phyloP scores from a whole-genome alignment of 1,139 yeast species.

The Yamadazyma pseudoaaseri region DNA sequence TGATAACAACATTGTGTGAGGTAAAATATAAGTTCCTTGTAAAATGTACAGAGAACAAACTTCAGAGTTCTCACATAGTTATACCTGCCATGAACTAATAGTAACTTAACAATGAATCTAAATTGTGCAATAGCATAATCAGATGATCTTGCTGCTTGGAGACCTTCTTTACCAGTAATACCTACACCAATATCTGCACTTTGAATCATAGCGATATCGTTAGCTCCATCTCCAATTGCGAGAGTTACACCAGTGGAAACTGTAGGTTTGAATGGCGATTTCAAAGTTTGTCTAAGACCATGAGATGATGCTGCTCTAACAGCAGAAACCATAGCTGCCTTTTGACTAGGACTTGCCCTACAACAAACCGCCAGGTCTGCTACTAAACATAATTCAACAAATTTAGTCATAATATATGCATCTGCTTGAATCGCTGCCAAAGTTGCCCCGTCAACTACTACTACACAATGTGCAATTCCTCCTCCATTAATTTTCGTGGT shows the following conservation, averaged over 20 bases:
- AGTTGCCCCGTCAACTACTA: constrained; percentile 91
- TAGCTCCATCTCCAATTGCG: constrained; percentile 99
- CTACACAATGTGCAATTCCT: constrained; percentile 86
- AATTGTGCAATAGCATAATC: constrained; percentile 97
- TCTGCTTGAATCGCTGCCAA: constrained; percentile 71
- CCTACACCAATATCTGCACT: constrained; percentile 98
- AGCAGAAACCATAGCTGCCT: constrained; percentile 81
- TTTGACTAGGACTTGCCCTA: constrained; percentile 96
- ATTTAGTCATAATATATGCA: constrained; percentile 65
- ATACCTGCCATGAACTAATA: constrained; percentile 93
- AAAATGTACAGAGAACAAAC: constrained; percentile 90
- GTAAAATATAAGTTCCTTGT: constrained; percentile 88
- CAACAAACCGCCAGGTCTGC: constrained; percentile 94
- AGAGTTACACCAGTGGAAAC: constrained; percentile 62
- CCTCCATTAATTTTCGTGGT: constrained; percentile 62
- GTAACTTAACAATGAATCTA: constrained; percentile 73
- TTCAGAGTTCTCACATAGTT: constrained; percentile 90
- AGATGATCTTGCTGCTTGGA: constrained; percentile 93
- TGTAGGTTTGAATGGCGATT: constrained; percentile 31
- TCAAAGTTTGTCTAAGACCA: constrained; percentile 1
- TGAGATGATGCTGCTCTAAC: constrained; percentile 52
- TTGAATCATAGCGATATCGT: constrained; percentile 98
- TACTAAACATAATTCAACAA: constrained; percentile 79
- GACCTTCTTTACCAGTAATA: constrained; percentile 93
- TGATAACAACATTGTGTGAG: constrained; percentile 87